Evolutionary conservation across 1,284 basidiomycete genomes (phyloP).

Genomic region (Termitomyces sp.): DNA sequence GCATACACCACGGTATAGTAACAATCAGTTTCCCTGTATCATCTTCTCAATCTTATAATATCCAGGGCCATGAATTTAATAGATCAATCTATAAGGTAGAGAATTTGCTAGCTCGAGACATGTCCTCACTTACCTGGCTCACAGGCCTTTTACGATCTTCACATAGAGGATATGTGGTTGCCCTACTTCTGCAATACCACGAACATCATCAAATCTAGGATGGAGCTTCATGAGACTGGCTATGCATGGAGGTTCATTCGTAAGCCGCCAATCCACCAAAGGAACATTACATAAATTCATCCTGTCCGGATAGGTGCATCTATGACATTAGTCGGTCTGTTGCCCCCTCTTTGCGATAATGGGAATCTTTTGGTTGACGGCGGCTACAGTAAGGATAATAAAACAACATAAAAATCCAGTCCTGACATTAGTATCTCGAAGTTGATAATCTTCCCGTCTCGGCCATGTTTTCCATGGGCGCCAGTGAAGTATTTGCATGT

Average conservation of each 20-base stretch:
- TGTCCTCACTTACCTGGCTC: not conserved
- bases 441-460: constrained; percentile 93
- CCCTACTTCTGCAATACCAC: constrained; percentile 99
- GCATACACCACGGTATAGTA: constrained; percentile 90
- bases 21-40: constrained; percentile 12
- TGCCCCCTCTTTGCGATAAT: constrained; percentile 94
- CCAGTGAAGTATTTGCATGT: constrained; percentile 88
- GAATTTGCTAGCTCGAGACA: constrained; percentile 20
- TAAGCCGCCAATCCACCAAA: constrained; percentile 30
- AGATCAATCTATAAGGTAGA: constrained; percentile 74
- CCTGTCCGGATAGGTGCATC: constrained; percentile 64
- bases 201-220: constrained; percentile 94
- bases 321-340: constrained; percentile 94
- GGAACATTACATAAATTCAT: constrained; percentile 3
- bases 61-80: constrained; percentile 87
- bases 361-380: constrained; percentile 94
- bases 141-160: constrained; percentile 82
- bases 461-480: constrained; percentile 90
- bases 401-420: not conserved
- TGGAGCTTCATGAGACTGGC: constrained; percentile 97
- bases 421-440: constrained; percentile 23
- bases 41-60: not conserved
- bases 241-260: constrained; percentile 91
- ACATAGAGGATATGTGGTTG: constrained; percentile 99
- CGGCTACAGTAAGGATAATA: constrained; percentile 68